Base-by-base conservation (phyloP, 148 eudicot species). In the Arctostaphylos glauca region DNA sequence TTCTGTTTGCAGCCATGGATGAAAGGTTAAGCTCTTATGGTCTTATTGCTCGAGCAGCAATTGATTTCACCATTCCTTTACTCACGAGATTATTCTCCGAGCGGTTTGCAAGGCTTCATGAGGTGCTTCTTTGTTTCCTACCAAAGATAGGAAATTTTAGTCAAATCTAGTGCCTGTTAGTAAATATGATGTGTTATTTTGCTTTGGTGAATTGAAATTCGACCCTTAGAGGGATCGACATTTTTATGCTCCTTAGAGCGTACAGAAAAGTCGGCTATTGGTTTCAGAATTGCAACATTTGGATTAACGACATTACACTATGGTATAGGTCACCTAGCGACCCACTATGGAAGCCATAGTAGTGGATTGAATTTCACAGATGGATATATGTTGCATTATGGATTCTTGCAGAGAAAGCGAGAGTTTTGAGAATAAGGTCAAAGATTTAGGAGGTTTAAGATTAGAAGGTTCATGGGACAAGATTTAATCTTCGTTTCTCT, bases 11-110 rank as follows among this genome's bases (percentile, higher is more conserved):
- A 97, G 99, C 91, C 76, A 93, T 97, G 99, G 99, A 97, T 88
- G 99, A 97, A 90, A 94, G 99, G 87, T 87, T 97, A 82, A 92
- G 93, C 84, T 94, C 96, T 23, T 97, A 97, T 85, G 99, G 93
- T 79, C 95, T 93, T 81, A 93, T 97, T 81, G 99, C 96, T 50
- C 90, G 98, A 82, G 94, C 97, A 82, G 91, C 98, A 79, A 85
- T 91, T 83, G 95, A 90, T 81, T 79, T 83, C 43, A 86, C 97
- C 77, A 75, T 92, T 84, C 96, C 98, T 74, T 87, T 97, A 54
- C 93, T 97, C 79, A 89, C 93, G 60, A 82, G 91, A 83, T 88
- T 89, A 77, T 90, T 97, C 81, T 82, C 89, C 46, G 98, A 97
- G 81, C 93, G 91, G 62, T 84, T 94, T 83, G 87, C 92, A 15